Evolutionary conservation across 495 filamentous ascomycete genomes (phyloP).

Genomic region (Neurospora africana): DNA sequence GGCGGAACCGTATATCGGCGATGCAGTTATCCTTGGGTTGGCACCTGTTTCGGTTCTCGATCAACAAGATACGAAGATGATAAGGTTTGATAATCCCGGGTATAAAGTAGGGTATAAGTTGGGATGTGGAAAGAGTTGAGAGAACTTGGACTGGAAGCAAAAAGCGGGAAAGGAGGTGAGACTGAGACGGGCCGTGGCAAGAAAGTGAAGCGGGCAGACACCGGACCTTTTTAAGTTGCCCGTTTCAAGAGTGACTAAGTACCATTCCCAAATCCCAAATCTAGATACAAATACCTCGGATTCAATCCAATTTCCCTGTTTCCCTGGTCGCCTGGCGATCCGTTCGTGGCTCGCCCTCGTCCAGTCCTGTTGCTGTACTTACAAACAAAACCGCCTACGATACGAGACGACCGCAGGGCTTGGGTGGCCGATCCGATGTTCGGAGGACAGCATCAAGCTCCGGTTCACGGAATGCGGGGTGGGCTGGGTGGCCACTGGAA

Average conservation of each 20-base stretch:
- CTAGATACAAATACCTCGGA: not conserved
- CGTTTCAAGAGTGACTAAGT: not conserved
- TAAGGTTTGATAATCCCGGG: not conserved
- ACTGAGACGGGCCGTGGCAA: not conserved
- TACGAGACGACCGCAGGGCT: not conserved
- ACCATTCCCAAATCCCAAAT: not conserved
- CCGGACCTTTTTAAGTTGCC: not conserved
- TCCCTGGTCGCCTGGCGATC: not conserved
- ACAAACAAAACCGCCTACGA: not conserved
- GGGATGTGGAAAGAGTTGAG: not conserved
- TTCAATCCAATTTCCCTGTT: not conserved
- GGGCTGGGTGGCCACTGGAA: constrained; percentile 13
- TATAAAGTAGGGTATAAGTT: not conserved
- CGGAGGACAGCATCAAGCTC: constrained; percentile 19
- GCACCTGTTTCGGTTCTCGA: not conserved
- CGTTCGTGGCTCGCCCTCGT: not conserved
- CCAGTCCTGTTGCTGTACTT: not conserved
- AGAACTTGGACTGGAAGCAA: not conserved
- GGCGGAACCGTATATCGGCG: not conserved
- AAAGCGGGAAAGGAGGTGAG: not conserved
- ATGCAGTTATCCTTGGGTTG: not conserved
- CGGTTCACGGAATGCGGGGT: constrained; percentile 32
- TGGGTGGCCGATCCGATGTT: constrained; percentile 15
- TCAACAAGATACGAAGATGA: not conserved
- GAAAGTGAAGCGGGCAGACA: not conserved